These are phyloP conservation scores for Fusarium sarcochroum DNA, from an alignment of 2,329 filamentous ascomycete species.

Conservation along the genomic window DNA sequence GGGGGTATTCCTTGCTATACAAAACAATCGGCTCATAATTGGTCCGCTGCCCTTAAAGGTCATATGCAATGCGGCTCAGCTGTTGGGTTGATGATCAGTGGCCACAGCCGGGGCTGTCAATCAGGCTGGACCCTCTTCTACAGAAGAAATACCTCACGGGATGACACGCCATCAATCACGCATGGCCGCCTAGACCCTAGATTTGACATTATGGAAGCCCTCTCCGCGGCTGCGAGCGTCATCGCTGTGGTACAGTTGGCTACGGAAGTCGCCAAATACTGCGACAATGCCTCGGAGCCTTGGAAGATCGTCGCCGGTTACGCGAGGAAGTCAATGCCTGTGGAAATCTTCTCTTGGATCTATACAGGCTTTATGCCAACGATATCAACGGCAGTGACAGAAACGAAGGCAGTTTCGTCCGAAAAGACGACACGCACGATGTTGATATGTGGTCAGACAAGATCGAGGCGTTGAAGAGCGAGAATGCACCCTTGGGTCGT, in stretches of 20 bases:
- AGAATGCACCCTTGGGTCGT: slow-evolving; percentile 33
- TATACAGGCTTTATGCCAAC: slow-evolving; percentile 35
- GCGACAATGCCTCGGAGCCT: slow-evolving; percentile 34
- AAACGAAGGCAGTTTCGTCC: background rate
- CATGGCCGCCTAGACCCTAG: no score
- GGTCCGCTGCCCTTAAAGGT: background rate
- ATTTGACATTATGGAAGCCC: background rate
- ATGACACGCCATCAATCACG: background rate
- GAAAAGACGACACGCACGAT: no score
- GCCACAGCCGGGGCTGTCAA: background rate
- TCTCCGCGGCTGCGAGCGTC: slow-evolving; percentile 32
- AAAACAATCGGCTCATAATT: background rate
- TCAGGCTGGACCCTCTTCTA: background rate
- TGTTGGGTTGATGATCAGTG: background rate
- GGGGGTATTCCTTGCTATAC: no score
- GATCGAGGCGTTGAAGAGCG: slow-evolving; percentile 38
- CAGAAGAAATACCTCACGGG: background rate
- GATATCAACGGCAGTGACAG: slow-evolving; percentile 28
- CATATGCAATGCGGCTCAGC: background rate
- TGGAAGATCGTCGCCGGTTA: slow-evolving; percentile 31
- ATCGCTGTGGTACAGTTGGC: slow-evolving; percentile 43
- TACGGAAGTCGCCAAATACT: slow-evolving; percentile 35
- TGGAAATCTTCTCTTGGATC: slow-evolving; percentile 34
- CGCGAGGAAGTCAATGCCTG: slow-evolving; percentile 37
- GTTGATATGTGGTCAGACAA: slow-evolving; percentile 38